These are phyloP conservation scores for Chrysoporthe deuterocubensis DNA, from an alignment of 2,329 filamentous ascomycete genomes.

Conservation along the genomic window DNA sequence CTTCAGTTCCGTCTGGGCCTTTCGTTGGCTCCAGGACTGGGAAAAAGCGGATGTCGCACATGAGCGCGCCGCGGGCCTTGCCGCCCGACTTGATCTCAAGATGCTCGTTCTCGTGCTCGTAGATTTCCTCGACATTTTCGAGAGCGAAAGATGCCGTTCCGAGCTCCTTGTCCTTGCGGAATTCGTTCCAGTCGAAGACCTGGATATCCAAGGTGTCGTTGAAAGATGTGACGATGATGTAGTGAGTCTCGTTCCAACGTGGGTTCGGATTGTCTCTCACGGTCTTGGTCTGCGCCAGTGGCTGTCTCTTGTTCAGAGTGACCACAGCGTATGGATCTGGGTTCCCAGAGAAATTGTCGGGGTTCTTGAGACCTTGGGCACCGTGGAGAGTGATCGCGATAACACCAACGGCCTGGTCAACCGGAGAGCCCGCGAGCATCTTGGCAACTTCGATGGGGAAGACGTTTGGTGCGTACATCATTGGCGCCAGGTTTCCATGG, in stretches of 20 bases:
- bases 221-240: conserved; percentile 90
- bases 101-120: conserved; percentile 81
- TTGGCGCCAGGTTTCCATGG: conserved; percentile 88
- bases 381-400: conserved; percentile 89
- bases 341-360: conserved; percentile 89
- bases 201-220: conserved; percentile 85
- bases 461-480: conserved; percentile 98
- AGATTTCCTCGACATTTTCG: conserved; percentile 77
- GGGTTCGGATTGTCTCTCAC: conserved; percentile 84
- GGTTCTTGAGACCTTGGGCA: conserved; percentile 90
- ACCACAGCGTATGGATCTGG: conserved; percentile 88
- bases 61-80: conserved; percentile 78
- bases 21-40: conserved; percentile 78
- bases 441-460: conserved; percentile 99
- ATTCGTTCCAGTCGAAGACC: conserved; percentile 92
- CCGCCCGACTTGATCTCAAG: conserved; percentile 85
- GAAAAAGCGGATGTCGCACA: conserved; percentile 90
- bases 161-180: conserved; percentile 94
- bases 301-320: conserved; percentile 80
- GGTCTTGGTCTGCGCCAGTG: conserved; percentile 87
- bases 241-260: conserved; percentile 95
- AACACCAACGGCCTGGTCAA: conserved; percentile 95
- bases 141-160: conserved; percentile 84
- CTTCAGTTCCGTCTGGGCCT: conserved; percentile 74
- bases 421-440: conserved; percentile 90